Evolutionary conservation across 139 green algal genomes (phyloP).

Genomic region (Nannochloris sp.): DNA sequence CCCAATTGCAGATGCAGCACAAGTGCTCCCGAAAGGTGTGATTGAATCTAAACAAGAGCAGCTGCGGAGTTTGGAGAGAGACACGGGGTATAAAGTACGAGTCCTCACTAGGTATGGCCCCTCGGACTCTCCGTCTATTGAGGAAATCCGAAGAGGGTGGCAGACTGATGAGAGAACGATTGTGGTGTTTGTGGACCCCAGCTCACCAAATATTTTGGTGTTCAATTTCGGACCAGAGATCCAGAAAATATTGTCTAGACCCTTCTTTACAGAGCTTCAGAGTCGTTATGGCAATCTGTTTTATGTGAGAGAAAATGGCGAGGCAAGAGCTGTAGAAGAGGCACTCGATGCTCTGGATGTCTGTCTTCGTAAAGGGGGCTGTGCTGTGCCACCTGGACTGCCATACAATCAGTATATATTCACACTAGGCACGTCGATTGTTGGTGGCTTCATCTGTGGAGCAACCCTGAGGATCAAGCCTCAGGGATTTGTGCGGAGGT

Average conservation of each 20-base stretch:
- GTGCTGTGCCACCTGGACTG: conserved; percentile 51
- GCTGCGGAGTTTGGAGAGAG: conserved; percentile 21
- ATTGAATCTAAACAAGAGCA: conserved; percentile 20
- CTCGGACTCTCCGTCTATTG: conserved; percentile 9
- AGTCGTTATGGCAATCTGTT: conserved; percentile 57
- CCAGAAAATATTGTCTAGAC: conserved; percentile 33
- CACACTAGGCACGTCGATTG: conserved; percentile 43
- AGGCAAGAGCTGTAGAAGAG: conserved; percentile 32
- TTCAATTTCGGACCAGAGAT: conserved; percentile 46
- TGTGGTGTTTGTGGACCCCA: conserved; percentile 52
- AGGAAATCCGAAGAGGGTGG: conserved; percentile 36
- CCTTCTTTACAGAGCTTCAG: conserved; percentile 53
- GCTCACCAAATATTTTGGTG: conserved; percentile 56
- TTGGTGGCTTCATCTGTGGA: conserved; percentile 51
- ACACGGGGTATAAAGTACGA: conserved; percentile 29
- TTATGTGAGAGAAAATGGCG: conserved; percentile 57
- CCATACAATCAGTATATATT: conserved; percentile 56
- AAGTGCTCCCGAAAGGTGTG: conserved; percentile 21
- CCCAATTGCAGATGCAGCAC: conserved; percentile 24
- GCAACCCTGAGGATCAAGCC: conserved; percentile 44
- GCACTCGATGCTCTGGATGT: conserved; percentile 34
- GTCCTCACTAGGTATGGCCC: conserved; percentile 40
- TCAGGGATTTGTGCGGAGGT: conserved; percentile 42
- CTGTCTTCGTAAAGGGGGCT: conserved; percentile 40
- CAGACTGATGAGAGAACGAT: conserved; percentile 30